Evolutionary conservation across 352 stramenopile genomes (phyloP).

Genomic region (Ochromonadaceae sp.): DNA sequence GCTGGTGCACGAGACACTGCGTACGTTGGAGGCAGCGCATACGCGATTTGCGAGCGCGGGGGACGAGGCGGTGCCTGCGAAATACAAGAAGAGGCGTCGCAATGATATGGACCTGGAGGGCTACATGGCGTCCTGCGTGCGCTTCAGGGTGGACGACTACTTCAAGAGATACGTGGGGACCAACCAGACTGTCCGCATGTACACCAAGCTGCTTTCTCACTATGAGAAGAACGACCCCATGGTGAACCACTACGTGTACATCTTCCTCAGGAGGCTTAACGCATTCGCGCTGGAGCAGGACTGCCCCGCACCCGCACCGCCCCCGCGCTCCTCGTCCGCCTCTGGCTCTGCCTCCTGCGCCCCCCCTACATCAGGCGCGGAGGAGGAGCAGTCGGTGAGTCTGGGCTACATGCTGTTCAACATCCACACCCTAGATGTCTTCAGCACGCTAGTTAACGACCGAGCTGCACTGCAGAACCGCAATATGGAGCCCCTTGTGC

Average conservation of each 20-base stretch:
- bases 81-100: background rate
- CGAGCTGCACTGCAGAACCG: background rate
- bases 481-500: background rate
- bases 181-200: background rate
- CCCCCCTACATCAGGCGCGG: background rate
- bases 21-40: background rate
- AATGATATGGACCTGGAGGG: constrained; percentile 9
- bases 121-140: background rate
- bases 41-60: background rate
- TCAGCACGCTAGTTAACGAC: background rate
- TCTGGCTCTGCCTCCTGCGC: background rate
- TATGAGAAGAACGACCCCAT: background rate
- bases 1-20: background rate
- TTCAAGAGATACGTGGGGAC: background rate
- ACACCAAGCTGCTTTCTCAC: background rate
- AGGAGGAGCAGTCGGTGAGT: background rate
- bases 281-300: background rate
- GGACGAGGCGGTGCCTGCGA: background rate
- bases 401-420: constrained; percentile 9
- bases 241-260: background rate
- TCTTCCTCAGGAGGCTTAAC: background rate
- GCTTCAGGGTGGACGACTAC: constrained; percentile 5
- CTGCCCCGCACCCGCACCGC: background rate
- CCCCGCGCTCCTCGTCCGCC: background rate
- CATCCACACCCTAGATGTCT: background rate